Evolutionary conservation across 2,329 filamentous ascomycete genomes (phyloP).

Genomic region (Exophiala sp.): DNA sequence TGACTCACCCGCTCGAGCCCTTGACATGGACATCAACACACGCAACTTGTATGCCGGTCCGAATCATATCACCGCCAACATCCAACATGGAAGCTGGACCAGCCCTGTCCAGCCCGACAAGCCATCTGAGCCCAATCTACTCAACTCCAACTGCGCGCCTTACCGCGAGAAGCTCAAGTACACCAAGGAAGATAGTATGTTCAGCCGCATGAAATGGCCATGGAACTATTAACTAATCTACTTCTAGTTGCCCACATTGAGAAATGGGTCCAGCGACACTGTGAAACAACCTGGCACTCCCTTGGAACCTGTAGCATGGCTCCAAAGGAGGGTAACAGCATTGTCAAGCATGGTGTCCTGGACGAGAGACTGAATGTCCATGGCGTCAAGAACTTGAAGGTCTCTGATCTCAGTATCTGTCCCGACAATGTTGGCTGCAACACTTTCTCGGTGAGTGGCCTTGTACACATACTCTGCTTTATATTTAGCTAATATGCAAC

Average conservation of each 20-base stretch:
- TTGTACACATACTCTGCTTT: slow-evolving; percentile 13
- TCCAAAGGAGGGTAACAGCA: slow-evolving; percentile 67
- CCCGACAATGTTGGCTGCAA: slow-evolving; percentile 72
- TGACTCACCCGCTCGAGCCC: slow-evolving; percentile 62
- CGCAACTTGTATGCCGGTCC: slow-evolving; percentile 70
- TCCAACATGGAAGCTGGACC: slow-evolving; percentile 68
- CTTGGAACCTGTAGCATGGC: slow-evolving; percentile 70
- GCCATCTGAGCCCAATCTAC: slow-evolving; percentile 43
- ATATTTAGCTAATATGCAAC: slow-evolving; percentile 38
- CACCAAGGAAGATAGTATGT: slow-evolving; percentile 40
- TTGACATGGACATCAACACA: slow-evolving; percentile 67
- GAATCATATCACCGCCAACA: slow-evolving; percentile 63
- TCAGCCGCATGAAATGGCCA: not conserved
- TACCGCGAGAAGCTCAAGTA: slow-evolving; percentile 51
- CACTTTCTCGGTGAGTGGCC: slow-evolving; percentile 45
- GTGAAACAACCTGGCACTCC: slow-evolving; percentile 69
- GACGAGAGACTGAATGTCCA: slow-evolving; percentile 74
- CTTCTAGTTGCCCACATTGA: slow-evolving; percentile 51
- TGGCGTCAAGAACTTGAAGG: slow-evolving; percentile 70
- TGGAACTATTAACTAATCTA: slow-evolving; percentile 8
- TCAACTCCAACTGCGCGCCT: slow-evolving; percentile 61
- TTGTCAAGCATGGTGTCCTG: slow-evolving; percentile 72
- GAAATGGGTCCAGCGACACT: slow-evolving; percentile 65
- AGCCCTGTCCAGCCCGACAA: slow-evolving; percentile 53
- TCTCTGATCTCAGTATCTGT: slow-evolving; percentile 69